Percentiles rank a stretch among this genome's conserved stretches.
Evolutionary conservation across 2,329 filamentous ascomycete species (phyloP).

Genomic region (Cercospora sojina): DNA sequence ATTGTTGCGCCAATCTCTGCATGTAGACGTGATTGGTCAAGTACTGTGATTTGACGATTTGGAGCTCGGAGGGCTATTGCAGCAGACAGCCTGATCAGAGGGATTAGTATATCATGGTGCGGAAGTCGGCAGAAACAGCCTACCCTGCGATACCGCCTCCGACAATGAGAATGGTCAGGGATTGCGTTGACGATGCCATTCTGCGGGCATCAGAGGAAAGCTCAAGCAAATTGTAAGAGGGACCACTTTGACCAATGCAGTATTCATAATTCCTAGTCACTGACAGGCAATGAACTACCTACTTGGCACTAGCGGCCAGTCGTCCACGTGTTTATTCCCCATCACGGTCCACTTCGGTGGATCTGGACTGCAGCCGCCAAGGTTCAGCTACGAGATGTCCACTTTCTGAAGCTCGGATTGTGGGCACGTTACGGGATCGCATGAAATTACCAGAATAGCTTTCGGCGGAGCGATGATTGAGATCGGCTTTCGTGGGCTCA

Average conservation of each 20-base stretch:
- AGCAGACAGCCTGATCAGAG: slow-evolving; percentile 30
- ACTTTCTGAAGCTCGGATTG: background rate
- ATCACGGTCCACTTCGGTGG: background rate
- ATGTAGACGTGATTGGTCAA: slow-evolving; percentile 36
- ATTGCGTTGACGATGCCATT: slow-evolving; percentile 30
- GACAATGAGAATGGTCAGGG: slow-evolving; percentile 38
- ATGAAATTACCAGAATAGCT: background rate
- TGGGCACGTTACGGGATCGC: background rate
- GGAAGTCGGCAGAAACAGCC: background rate
- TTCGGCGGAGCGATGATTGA: background rate
- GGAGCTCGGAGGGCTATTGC: slow-evolving; percentile 41
- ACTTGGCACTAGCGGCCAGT: background rate
- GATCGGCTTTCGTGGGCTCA: background rate
- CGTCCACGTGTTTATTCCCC: background rate
- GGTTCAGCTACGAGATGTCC: background rate
- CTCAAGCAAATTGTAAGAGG: slow-evolving; percentile 11
- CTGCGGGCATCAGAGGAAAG: slow-evolving; percentile 16
- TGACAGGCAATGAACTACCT: background rate
- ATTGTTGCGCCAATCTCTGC: slow-evolving; percentile 45
- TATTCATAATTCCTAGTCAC: background rate
- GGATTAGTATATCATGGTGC: background rate
- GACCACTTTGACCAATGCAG: slow-evolving; percentile 5
- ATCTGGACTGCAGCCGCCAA: background rate
- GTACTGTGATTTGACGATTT: slow-evolving; percentile 38
- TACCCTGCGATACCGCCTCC: slow-evolving; percentile 29